These are phyloP conservation scores for Fusarium pseudocircinatum DNA, from an alignment of 2,329 filamentous ascomycete genomes.

Conservation along the genomic window DNA sequence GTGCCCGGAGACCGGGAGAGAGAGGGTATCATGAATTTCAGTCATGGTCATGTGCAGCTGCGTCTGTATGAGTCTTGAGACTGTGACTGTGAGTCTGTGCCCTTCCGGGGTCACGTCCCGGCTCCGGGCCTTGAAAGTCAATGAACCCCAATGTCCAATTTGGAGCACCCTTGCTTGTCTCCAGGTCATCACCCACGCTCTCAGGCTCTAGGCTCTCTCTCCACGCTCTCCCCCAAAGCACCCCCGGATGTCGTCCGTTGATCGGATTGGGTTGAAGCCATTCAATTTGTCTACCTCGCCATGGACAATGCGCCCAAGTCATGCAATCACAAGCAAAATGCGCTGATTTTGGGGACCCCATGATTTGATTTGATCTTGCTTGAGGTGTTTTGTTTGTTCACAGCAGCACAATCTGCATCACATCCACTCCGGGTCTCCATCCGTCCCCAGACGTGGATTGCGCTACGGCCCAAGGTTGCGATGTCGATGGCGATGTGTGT, in stretches of 20 bases:
- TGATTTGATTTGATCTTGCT: conserved; percentile 15
- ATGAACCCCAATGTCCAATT: conserved; percentile 23
- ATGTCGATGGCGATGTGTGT: conserved; percentile 10
- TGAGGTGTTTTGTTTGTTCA: conserved; percentile 5
- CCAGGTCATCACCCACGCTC: conserved; percentile 18
- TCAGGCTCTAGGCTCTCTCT: not conserved
- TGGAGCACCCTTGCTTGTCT: conserved; percentile 30
- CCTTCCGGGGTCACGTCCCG: conserved; percentile 35
- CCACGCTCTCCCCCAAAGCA: conserved; percentile 18
- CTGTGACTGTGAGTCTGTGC: not conserved
- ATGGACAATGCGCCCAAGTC: conserved; percentile 34
- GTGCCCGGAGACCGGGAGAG: conserved; percentile 14
- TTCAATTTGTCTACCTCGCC: conserved; percentile 26
- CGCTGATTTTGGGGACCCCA: conserved; percentile 34
- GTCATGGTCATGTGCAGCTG: conserved; percentile 7
- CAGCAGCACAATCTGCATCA: not conserved
- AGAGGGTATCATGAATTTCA: conserved; percentile 4
- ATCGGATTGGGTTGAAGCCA: conserved; percentile 27
- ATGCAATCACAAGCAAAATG: conserved; percentile 40
- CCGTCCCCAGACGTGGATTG: conserved; percentile 40
- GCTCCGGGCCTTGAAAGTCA: conserved; percentile 23
- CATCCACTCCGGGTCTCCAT: conserved; percentile 38
- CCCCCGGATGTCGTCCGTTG: conserved; percentile 17
- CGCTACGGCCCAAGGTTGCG: conserved; percentile 18
- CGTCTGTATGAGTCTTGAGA: not conserved